Base-by-base conservation (phyloP, 2,329 filamentous ascomycete species). In the Colletotrichum cereale region DNA sequence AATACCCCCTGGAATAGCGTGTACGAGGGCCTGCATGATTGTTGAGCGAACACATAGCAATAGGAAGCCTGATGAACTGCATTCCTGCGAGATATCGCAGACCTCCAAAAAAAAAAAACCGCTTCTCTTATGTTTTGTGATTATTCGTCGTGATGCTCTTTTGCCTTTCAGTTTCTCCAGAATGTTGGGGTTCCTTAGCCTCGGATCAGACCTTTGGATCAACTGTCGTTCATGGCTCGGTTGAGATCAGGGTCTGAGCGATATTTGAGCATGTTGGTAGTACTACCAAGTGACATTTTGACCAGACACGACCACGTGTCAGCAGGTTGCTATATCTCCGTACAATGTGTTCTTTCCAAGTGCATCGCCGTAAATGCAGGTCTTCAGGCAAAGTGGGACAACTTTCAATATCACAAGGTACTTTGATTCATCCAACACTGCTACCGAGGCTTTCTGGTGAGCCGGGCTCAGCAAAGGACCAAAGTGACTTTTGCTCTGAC, bases 1-100 rank as follows among this genome's bases (percentile, higher is more conserved):
- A 72, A 72, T 72, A 72, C 69, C 66, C 66, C 69, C 58, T 67
- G 71, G 71, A 71, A 73, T 71, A 67, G 67, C 67, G 64, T 71
- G 68, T 72, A 47, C 47, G 63, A 71, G 61, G 69, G 69, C 69
- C 61, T 69, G 69, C 62, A 72, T 62, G 69, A 47, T 72, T 68
- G 69, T 72, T 55, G 66, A 72, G 60, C 66, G 60, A 64, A 72
- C 66, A 72, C 69, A 72, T 69, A 72, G 69, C 69, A 72, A 69
- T 69, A 69, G 69, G 58, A 40, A 72, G 69, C 69, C 69, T 72
- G 69, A 72, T 72, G 65, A 72, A 72, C 66, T 64, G 69, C 69
- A 72, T 72, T 72, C 69, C 69, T 72, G 69, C 69, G 69, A 69
- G 58, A 72, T 69, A 64, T 56, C 69, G 69, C 69, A 69, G 66